These are phyloP conservation scores for Coemansia pectinata DNA, from an alignment of 192 early-diverging fungal species.

Conservation along the genomic window DNA sequence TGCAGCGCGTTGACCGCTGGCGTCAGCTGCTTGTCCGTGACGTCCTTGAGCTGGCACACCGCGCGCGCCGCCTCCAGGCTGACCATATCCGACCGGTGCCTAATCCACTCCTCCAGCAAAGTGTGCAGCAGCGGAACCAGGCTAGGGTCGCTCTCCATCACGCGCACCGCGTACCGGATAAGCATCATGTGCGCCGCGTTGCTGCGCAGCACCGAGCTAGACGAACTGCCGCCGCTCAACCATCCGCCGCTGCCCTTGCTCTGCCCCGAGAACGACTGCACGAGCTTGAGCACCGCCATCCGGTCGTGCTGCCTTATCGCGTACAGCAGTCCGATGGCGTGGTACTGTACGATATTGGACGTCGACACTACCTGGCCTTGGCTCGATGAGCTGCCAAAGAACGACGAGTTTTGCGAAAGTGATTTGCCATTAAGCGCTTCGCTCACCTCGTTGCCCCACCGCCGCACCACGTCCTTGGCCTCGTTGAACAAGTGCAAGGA, in stretches of 20 bases:
- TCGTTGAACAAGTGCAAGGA: constrained; percentile 80
- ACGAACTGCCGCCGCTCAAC: constrained; percentile 57
- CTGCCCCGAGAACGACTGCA: constrained; percentile 78
- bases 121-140: constrained; percentile 67
- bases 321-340: constrained; percentile 95
- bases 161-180: constrained; percentile 88
- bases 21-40: constrained; percentile 82
- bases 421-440: constrained; percentile 90
- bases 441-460: constrained; percentile 97
- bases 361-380: constrained; percentile 55
- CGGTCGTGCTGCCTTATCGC: constrained; percentile 94
- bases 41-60: constrained; percentile 87
- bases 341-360: constrained; percentile 94
- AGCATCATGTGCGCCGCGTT: constrained; percentile 90
- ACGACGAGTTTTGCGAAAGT: constrained; percentile 51
- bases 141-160: constrained; percentile 77
- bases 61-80: constrained; percentile 96
- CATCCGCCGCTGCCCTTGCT: constrained; percentile 37
- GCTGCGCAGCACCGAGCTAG: constrained; percentile 66
- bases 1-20: constrained; percentile 93
- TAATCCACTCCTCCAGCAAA: constrained; percentile 83
- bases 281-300: constrained; percentile 97
- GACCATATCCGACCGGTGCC: constrained; percentile 98
- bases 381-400: constrained; percentile 43
- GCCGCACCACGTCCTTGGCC: constrained; percentile 89